Percentiles rank a stretch among this genome's conserved stretches.
Evolutionary conservation across 768 basidiomycete genomes (phyloP).

Genomic region (Pilatotrama ljubarskyi): DNA sequence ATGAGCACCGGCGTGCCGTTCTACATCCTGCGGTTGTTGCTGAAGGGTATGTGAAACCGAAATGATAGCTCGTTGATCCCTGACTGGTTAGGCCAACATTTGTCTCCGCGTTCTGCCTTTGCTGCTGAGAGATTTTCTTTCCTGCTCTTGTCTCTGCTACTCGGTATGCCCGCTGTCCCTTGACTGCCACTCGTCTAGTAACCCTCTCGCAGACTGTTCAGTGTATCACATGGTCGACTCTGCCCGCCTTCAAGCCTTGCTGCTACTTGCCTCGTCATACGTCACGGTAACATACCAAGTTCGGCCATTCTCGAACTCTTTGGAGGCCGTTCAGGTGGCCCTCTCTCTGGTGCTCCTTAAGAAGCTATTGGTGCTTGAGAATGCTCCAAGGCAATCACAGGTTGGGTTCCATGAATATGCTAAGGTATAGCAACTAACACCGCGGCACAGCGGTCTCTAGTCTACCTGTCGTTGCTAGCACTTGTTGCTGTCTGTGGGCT

Average conservation of each 20-base stretch:
- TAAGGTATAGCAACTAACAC: neutral
- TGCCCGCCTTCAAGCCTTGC: slow-evolving; percentile 25
- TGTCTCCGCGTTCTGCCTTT: slow-evolving; percentile 27
- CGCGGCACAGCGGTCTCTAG: neutral
- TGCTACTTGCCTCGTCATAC: slow-evolving; percentile 39
- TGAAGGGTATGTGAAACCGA: slow-evolving; percentile 25
- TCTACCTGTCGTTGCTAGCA: slow-evolving; percentile 10
- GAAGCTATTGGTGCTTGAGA: slow-evolving; percentile 17
- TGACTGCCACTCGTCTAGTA: neutral
- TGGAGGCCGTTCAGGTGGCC: slow-evolving; percentile 36
- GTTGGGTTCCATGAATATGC: neutral
- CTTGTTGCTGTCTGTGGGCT: slow-evolving; percentile 31
- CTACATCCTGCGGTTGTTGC: slow-evolving; percentile 18
- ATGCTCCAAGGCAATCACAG: neutral
- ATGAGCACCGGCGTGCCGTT: slow-evolving; percentile 38
- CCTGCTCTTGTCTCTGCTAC: slow-evolving; percentile 32
- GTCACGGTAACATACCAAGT: slow-evolving; percentile 40
- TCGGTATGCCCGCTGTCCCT: slow-evolving; percentile 30
- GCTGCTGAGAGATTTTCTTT: slow-evolving; percentile 33
- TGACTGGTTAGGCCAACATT: neutral
- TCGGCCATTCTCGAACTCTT: slow-evolving; percentile 42
- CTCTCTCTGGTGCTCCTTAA: slow-evolving; percentile 32
- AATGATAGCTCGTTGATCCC: slow-evolving; percentile 6
- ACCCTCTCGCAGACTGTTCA: slow-evolving; percentile 24
- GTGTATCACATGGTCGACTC: slow-evolving; percentile 14